Evolutionary conservation across 495 filamentous ascomycete genomes (phyloP), one percentile per base, ranked within the genome.

Genomic region (Thermothielavioides terrestris): DNA sequence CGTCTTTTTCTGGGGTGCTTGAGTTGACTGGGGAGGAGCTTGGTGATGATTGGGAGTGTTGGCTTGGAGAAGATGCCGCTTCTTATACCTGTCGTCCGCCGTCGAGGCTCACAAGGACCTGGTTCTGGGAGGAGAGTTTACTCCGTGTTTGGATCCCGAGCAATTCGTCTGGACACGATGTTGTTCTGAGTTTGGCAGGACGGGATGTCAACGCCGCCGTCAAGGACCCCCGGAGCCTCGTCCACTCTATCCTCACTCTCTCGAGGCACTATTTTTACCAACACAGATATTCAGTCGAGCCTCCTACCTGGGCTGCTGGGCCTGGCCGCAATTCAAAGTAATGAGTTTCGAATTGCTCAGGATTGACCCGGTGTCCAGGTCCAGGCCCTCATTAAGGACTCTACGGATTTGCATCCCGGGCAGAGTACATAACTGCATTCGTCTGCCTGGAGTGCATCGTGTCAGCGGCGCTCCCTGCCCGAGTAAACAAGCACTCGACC

Each of bases 391-490:
- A 49, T 30, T 30, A 38, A 47, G 34, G 15, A 9, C 32, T 23
- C 25, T 26, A 26, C 22, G 20, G 1, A 32, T 46, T 37, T 21
- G 11, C 45, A 21, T 39, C 22, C 22, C 45, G n/a, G n/a, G n/a
- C n/a, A n/a, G n/a, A n/a, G 25, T 28, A 10, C 30, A n/a, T 7
- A 30, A 14, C 5, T 38, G n/a, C 35, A 10, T 39, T 21, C 26
- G 46, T 49, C 36, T 40, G n/a, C 39, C 35, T 23, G 35, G n/a
- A n/a, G n/a, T n/a, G n/a, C n/a, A n/a, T n/a, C 46, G 32, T 40
- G 27, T 21, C 21, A 37, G 9, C 46, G 22, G 46, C 36, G n/a
- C 10, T 39, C 17, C 46, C 46, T 25, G 8, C 15, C 35, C 17
- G 45, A 35, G 22, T 48, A 48, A 48, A 48, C 23, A 30, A 11